phyloP scores from a whole-genome alignment of 208 protist genomes.

The Herpetomonas samuelpessoai region DNA sequence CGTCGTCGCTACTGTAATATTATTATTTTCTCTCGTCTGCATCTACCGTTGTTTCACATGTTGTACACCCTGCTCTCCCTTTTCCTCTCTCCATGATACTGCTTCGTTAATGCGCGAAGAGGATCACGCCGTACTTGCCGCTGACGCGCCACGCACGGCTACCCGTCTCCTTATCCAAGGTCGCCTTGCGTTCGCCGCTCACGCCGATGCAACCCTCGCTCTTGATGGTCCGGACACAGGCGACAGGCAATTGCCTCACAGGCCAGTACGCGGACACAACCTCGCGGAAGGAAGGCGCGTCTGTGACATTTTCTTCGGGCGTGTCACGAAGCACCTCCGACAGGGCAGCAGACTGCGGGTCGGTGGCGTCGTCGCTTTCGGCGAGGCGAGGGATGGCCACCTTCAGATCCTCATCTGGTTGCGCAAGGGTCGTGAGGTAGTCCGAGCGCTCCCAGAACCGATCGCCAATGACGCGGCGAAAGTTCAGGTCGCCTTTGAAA shows the following conservation, averaged over 20 bases:
- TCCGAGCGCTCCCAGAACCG: constrained; percentile 75
- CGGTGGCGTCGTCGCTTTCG: constrained; percentile 8
- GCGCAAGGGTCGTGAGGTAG: constrained; percentile 47
- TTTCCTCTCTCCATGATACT: too few relatives aligned
- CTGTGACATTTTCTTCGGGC: constrained; percentile 21
- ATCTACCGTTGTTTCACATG: too few relatives aligned
- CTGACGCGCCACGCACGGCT: constrained; percentile 45
- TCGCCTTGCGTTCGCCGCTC: constrained; percentile 33
- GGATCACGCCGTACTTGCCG: constrained; percentile 82
- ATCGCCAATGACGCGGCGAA: constrained; percentile 86
- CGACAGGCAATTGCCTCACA: constrained; percentile 57
- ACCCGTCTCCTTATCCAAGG: constrained; percentile 37
- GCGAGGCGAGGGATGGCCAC: constrained; percentile 5
- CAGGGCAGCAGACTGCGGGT: neutral
- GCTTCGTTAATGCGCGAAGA: constrained; percentile 51
- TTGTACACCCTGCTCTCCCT: too few relatives aligned
- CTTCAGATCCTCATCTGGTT: constrained; percentile 11
- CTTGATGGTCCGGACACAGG: constrained; percentile 86
- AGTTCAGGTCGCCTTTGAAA: constrained; percentile 92
- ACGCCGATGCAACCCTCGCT: constrained; percentile 83
- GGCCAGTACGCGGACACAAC: constrained; percentile 79
- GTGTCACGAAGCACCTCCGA: constrained; percentile 57
- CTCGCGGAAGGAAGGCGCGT: constrained; percentile 41
- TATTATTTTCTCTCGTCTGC: too few relatives aligned
- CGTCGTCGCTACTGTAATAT: too few relatives aligned